Evolutionary conservation across 2,329 filamentous ascomycete genomes (phyloP).

Genomic region (Colletotrichum camelliae): DNA sequence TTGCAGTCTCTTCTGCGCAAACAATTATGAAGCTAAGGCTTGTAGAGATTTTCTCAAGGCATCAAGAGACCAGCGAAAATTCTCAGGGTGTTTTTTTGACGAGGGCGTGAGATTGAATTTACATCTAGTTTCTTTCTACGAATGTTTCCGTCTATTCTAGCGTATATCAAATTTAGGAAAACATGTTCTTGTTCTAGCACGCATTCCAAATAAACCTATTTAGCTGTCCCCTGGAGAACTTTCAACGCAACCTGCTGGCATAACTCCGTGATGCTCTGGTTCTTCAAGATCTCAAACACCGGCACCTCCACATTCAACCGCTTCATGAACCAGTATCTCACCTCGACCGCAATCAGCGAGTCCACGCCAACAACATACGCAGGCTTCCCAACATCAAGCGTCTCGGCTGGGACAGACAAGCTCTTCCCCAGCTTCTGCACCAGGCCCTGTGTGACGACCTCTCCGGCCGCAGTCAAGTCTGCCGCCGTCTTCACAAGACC

Average conservation of each 20-base stretch:
- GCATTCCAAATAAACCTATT: neutral
- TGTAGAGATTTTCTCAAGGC: neutral
- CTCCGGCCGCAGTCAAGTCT: neutral
- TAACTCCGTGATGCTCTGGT: neutral
- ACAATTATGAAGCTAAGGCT: neutral
- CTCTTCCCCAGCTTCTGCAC: neutral
- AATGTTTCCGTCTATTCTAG: neutral
- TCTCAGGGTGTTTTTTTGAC: neutral
- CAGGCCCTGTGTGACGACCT: neutral
- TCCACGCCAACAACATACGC: slow-evolving; percentile 3
- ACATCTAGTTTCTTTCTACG: neutral
- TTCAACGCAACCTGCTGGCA: neutral
- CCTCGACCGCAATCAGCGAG: neutral
- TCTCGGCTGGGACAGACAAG: neutral
- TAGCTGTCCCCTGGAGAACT: neutral
- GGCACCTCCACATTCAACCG: neutral
- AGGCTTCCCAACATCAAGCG: neutral
- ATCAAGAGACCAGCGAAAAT: neutral
- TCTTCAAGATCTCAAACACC: neutral
- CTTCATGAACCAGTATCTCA: slow-evolving; percentile 1
- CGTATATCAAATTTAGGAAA: neutral
- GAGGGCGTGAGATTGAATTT: too few species aligned
- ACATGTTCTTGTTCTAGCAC: accelerated
- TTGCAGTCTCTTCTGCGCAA: too few species aligned
- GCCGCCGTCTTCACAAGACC: neutral